Percentiles rank a stretch among this genome's conserved stretches.
These are phyloP conservation scores for Clausena lansium DNA, from an alignment of 345 rosid genomes.

Conservation along the genomic window DNA sequence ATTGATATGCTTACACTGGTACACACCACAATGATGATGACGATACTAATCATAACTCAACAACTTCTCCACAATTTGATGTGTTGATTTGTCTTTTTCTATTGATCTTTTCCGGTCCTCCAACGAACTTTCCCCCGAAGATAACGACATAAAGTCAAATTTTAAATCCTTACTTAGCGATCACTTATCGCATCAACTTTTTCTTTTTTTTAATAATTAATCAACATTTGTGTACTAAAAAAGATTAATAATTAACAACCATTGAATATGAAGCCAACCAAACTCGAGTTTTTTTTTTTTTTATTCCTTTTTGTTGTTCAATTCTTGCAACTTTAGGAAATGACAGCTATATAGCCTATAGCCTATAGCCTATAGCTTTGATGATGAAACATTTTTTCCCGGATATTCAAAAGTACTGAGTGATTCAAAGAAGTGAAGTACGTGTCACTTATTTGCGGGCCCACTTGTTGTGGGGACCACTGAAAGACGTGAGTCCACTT, in stretches of 20 bases:
- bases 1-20: not conserved
- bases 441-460: too few relatives aligned
- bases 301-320: not conserved
- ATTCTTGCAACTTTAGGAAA: not conserved
- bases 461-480: not conserved
- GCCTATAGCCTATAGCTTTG: too few relatives aligned
- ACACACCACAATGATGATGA: not conserved
- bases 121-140: not conserved
- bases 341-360: not conserved
- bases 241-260: too few relatives aligned
- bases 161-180: not conserved
- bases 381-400: too few relatives aligned
- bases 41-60: not conserved
- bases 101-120: not conserved
- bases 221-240: not conserved
- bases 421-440: not conserved
- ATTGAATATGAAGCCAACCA: not conserved
- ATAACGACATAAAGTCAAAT: not conserved
- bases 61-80: not conserved
- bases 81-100: not conserved
- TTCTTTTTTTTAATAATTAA: not conserved
- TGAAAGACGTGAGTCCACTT: too few relatives aligned
- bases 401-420: too few relatives aligned
- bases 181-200: not conserved
- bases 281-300: not conserved